Evolutionary conservation across 306 rosid species (phyloP), one percentile per base, ranked within the genome.

Genomic region (cucumber (Cucumis sativus)): DNA sequence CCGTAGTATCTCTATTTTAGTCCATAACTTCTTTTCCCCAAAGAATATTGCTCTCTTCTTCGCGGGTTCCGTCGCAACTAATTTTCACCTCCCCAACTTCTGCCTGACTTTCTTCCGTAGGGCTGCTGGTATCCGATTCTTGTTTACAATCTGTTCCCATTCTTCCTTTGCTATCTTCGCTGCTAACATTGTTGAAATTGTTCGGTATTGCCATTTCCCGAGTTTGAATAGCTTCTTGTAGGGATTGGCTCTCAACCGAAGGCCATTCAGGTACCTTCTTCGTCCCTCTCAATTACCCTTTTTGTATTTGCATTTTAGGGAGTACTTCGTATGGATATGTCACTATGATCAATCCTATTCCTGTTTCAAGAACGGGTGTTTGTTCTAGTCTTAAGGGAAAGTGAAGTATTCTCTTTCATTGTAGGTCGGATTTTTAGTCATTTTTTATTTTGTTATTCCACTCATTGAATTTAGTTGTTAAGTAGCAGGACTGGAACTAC

Each of bases 401-500:
- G n/a, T 10, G 28, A 65, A 4, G 3, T 28, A 40, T 18, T 21
- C 49, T 65, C 49, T 35, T 12, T 14, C 10, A 18, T 37, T 65
- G 49, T 2, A 17, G 72, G 1, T 30, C 20, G n/a, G 40, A 30
- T 12, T 62, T 16, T 62, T 7, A 62, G 6, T 4, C 41, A 62
- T 18, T 8, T 8, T 39, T 37, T 66, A 33, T 33, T 33, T 33
- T 33, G 5, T 66, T 66, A n/a, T 18, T 66, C 10, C 72, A 66
- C 10, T 66, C 52, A 18, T 66, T 18, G 30, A 18, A 67, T 67
- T 40, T 79, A 41, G 81, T 82, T 77, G 67, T 79, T 76, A 57
- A 67, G 80, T 80, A 28, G 54, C 60, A 77, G 66, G 83, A 76
- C 67, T 75, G 62, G 65, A 74, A 69, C 76, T 84, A 41, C 39